Conservation (phyloP, 805 yeast genomes). For the Lipomyces spencermartinsiae region DNA sequence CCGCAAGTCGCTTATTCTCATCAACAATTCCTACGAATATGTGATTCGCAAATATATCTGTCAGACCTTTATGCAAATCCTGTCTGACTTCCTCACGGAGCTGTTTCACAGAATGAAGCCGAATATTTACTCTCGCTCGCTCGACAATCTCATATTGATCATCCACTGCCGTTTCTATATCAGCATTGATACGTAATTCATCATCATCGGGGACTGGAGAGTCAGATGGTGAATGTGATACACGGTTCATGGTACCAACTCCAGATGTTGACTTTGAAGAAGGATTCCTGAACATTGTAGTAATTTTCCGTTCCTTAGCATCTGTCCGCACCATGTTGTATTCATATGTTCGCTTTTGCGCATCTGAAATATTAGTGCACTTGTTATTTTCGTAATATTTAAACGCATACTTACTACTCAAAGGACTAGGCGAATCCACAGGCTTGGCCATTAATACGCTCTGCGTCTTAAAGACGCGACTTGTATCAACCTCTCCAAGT, state of each 20-base stretch:
- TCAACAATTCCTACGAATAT: constrained; percentile 87
- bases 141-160: constrained; percentile 18
- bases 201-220: background rate
- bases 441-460: constrained; percentile 52
- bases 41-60: constrained; percentile 70
- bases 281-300: constrained; percentile 45
- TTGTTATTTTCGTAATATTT: background rate
- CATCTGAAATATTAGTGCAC: background rate
- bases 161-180: background rate
- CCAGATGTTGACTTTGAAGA: background rate
- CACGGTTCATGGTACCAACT: background rate
- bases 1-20: constrained; percentile 66
- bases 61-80: constrained; percentile 48
- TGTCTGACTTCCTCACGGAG: constrained; percentile 53
- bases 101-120: constrained; percentile 63
- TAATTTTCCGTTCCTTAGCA: constrained; percentile 59
- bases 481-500: constrained; percentile 64
- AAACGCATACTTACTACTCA: background rate
- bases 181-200: background rate
- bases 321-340: constrained; percentile 36
- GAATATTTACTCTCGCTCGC: constrained; percentile 48
- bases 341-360: constrained; percentile 27
- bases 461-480: constrained; percentile 73
- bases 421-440: background rate
- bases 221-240: background rate